Evolutionary conservation across 2,329 filamentous ascomycete genomes (phyloP).

Genomic region (Talaromyces sp.): DNA sequence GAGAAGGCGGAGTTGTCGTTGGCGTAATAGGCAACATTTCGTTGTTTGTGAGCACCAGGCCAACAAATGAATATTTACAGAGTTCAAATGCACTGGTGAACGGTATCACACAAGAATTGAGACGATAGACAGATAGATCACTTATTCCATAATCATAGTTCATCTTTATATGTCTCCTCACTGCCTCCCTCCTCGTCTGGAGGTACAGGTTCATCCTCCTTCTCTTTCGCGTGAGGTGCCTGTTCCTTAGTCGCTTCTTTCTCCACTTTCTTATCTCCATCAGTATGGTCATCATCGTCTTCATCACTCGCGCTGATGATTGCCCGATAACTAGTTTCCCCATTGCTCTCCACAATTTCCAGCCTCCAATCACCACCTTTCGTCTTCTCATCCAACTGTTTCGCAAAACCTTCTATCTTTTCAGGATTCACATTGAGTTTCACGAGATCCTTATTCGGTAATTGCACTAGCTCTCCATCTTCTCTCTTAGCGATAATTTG

Average conservation of each 20-base stretch:
- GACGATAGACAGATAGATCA: neutral
- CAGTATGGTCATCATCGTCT: slow-evolving; percentile 27
- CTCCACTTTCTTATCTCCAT: neutral
- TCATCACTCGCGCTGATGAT: slow-evolving; percentile 62
- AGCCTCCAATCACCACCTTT: slow-evolving; percentile 74
- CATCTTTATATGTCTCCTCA: slow-evolving; percentile 25
- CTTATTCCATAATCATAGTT: slow-evolving; percentile 7
- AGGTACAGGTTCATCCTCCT: slow-evolving; percentile 18
- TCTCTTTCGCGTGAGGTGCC: slow-evolving; percentile 14
- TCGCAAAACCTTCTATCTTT: slow-evolving; percentile 65
- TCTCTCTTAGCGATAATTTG: slow-evolving; percentile 54
- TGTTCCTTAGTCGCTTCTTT: neutral
- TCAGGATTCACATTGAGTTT: slow-evolving; percentile 64
- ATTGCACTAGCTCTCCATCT: slow-evolving; percentile 58
- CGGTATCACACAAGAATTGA: neutral
- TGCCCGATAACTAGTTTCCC: slow-evolving; percentile 65
- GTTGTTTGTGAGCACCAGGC: neutral
- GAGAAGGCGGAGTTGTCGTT: neutral
- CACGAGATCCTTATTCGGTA: slow-evolving; percentile 66
- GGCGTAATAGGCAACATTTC: neutral
- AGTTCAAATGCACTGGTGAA: neutral
- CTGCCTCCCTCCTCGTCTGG: slow-evolving; percentile 22
- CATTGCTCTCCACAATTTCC: slow-evolving; percentile 70
- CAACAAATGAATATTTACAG: neutral
- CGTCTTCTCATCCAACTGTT: slow-evolving; percentile 66